These are phyloP conservation scores for Trypanosoma congolense DNA, from an alignment of 208 protist species.

Conservation along the genomic window DNA sequence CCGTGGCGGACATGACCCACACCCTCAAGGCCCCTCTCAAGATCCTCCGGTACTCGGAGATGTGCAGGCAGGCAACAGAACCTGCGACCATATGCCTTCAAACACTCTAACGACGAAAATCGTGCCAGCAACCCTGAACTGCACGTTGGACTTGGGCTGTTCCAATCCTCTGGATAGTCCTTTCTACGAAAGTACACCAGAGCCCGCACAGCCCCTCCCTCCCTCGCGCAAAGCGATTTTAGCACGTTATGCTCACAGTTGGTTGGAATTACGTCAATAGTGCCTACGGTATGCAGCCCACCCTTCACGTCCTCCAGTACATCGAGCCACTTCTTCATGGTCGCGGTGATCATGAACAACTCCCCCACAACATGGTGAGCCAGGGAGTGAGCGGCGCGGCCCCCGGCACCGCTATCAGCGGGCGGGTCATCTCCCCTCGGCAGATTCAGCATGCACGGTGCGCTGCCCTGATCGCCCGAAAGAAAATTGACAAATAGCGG, in stretches of 20 bases:
- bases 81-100: slow-evolving; percentile 33
- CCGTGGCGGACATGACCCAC: not conserved
- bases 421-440: slow-evolving; percentile 21
- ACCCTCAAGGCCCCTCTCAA: slow-evolving; percentile 4
- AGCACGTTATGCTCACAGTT: slow-evolving; percentile 17
- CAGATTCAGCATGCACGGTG: slow-evolving; percentile 46
- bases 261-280: slow-evolving; percentile 24
- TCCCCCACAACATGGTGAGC: slow-evolving; percentile 53
- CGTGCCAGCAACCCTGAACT: slow-evolving; percentile 25
- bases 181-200: slow-evolving; percentile 46
- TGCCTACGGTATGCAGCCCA: slow-evolving; percentile 25
- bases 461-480: slow-evolving; percentile 32
- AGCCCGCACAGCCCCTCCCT: slow-evolving; percentile 16
- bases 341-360: slow-evolving; percentile 46
- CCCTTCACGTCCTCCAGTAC: slow-evolving; percentile 40
- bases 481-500: slow-evolving; percentile 59
- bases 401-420: not conserved
- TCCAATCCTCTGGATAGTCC: slow-evolving; percentile 45
- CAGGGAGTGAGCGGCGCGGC: not conserved
- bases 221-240: slow-evolving; percentile 16
- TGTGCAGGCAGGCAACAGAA: slow-evolving; percentile 43
- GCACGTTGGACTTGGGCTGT: slow-evolving; percentile 13
- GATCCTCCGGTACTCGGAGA: slow-evolving; percentile 8
- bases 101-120: slow-evolving; percentile 36
- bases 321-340: slow-evolving; percentile 56